Base-by-base conservation (phyloP, 208 protist species). In the Perkinsela sp. region DNA sequence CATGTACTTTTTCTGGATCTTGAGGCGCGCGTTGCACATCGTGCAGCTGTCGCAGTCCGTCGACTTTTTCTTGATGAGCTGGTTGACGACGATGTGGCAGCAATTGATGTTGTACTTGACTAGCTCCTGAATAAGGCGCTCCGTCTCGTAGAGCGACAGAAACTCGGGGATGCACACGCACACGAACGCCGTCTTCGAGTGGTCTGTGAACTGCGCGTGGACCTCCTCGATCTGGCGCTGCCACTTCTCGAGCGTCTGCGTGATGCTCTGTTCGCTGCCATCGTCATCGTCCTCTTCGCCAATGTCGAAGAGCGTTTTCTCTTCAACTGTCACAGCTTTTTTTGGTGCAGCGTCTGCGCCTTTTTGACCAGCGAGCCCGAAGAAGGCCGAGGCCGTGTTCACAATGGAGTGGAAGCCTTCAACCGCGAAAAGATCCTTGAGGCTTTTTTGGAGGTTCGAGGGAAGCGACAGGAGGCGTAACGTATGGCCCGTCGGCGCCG, bases 151-250 rank as follows among this genome's bases (percentile, higher is more conserved):
- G 0, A 99, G 78, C 67, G 93, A 96, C 13, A 98, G 80, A 72
- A 98, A 98, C 79, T 98, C 95, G 30, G 95, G 88, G 68, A 98
- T 98, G 75, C 93, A 96, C 0, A 99, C 96, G 75, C 91, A 95
- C 0, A 99, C 82, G 78, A 99, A 99, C 30, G 92, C 91, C 1
- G 93, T 97, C 68, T 86, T 75, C 31, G 85, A 76, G 66, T 80
- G 69, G 68, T 87, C 76, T 32, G 74, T 75, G 70, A 85, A 85
- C 66, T 79, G 82, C 31, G 31, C 66, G 73, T 89, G 84, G 28
- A 87, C 81, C 32, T 73, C 72, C 30, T 71, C 48, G 69, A 87
- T 73, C 66, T 69, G 68, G 32, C 74, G 71, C 1, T 74, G 75
- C 78, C 80, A 83, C 28, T 71, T 48, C 6, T 31, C 70, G 48